Evolutionary conservation across 495 filamentous ascomycete genomes (phyloP).

Genomic region (Xylaria castorea): DNA sequence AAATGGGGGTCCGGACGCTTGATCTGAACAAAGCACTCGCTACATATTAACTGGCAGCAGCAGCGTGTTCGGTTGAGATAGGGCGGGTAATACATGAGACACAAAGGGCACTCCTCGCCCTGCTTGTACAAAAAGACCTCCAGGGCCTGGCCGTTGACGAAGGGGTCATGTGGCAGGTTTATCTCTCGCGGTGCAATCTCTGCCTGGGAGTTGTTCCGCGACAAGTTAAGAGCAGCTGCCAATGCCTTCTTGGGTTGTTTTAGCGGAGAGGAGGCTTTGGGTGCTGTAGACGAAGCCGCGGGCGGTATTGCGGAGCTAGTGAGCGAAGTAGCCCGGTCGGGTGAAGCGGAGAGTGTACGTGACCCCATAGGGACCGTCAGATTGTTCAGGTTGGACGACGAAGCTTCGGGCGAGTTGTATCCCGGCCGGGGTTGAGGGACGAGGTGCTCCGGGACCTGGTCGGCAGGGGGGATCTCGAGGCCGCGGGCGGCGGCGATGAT

Average conservation of each 20-base stretch:
- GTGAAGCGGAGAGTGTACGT: conserved; percentile 76
- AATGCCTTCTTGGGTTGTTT: conserved; percentile 84
- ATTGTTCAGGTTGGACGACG: conserved; percentile 60
- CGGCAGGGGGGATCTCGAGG: conserved; percentile 81
- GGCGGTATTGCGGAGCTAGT: conserved; percentile 62
- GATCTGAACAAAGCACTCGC: conserved; percentile 98
- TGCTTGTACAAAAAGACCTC: conserved; percentile 95
- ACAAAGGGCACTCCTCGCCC: conserved; percentile 90
- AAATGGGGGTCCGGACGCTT: conserved; percentile 95
- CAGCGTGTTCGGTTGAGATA: conserved; percentile 96
- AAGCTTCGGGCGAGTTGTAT: conserved; percentile 39
- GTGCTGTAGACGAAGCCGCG: conserved; percentile 55
- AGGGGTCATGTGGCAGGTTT: conserved; percentile 79
- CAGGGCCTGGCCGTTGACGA: conserved; percentile 87
- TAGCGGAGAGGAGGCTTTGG: conserved; percentile 50
- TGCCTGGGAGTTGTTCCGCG: conserved; percentile 68
- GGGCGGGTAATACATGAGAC: conserved; percentile 93
- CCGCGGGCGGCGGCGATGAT: conserved; percentile 90
- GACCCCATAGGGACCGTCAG: conserved; percentile 79
- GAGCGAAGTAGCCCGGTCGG: conserved; percentile 63
- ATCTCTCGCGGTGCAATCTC: conserved; percentile 78
- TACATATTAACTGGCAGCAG: conserved; percentile 96
- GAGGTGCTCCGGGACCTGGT: conserved; percentile 77
- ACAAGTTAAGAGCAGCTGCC: conserved; percentile 75
- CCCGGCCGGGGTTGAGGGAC: conserved; percentile 53